Evolutionary conservation across 352 stramenopile genomes (phyloP).

Genomic region (Phytophthora sp.): DNA sequence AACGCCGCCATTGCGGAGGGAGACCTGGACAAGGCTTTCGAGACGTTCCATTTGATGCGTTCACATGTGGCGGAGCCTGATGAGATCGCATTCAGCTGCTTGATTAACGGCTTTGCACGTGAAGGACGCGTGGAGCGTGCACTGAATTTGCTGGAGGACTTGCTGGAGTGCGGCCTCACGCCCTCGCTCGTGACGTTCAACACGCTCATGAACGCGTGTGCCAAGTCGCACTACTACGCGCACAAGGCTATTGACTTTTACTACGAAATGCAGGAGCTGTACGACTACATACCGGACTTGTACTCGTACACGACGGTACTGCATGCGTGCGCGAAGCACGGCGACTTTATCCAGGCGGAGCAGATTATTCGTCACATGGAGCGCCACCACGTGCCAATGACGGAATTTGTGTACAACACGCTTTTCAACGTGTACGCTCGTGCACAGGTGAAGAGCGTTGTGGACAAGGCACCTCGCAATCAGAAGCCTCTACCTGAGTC

Average conservation of each 20-base stretch:
- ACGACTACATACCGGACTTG: slow-evolving; percentile 80
- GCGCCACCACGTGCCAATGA: slow-evolving; percentile 67
- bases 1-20: slow-evolving; percentile 72
- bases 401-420: slow-evolving; percentile 73
- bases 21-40: slow-evolving; percentile 81
- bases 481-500: slow-evolving; percentile 33
- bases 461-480: slow-evolving; percentile 74
- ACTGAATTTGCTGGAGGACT: slow-evolving; percentile 77
- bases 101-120: slow-evolving; percentile 83
- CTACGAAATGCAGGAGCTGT: slow-evolving; percentile 88
- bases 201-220: slow-evolving; percentile 79
- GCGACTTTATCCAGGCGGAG: slow-evolving; percentile 76
- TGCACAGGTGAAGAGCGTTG: slow-evolving; percentile 69
- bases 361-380: slow-evolving; percentile 80
- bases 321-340: slow-evolving; percentile 78
- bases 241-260: slow-evolving; percentile 88
- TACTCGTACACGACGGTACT: slow-evolving; percentile 85
- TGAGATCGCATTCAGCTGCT: slow-evolving; percentile 68
- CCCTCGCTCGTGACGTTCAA: slow-evolving; percentile 81
- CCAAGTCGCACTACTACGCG: slow-evolving; percentile 86
- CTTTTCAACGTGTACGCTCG: slow-evolving; percentile 84
- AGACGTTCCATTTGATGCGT: slow-evolving; percentile 88
- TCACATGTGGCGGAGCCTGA: slow-evolving; percentile 72
- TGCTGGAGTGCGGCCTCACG: slow-evolving; percentile 73
- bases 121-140: slow-evolving; percentile 75